Evolutionary conservation across 495 filamentous ascomycete species (phyloP), one percentile per base, ranked within the genome.

Genomic region (Penicillium lagena): DNA sequence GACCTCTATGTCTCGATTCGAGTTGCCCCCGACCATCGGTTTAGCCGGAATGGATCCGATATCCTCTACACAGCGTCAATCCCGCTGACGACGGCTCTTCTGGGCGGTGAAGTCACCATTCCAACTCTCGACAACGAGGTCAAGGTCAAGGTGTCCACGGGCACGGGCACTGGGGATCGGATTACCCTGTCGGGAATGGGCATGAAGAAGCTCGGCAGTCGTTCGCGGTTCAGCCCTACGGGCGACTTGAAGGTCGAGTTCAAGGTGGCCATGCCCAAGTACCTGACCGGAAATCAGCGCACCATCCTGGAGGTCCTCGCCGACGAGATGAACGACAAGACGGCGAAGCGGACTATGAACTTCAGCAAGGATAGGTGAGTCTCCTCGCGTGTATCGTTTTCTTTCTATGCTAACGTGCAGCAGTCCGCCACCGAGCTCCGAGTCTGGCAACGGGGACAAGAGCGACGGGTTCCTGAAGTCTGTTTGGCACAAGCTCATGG

Each of bases 211-310:
- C 67, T 97, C 30, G 64, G 68, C 37, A 65, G 67, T 22, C 68
- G 78, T 9, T 55, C 69, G n/a, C 74, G 77, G 30, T 67, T 67
- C 46, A 64, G 39, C 37, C 66, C 71, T 7, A 66, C 63, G n/a
- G 90, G 90, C 56, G 94, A 98, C 52, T 66, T 97, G 28, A 83
- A 79, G 54, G 89, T 98, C 7, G 94, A 97, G 63, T 97, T 94
- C 73, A 91, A 89, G 70, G 87, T 98, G 11, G 63, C 78, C 28
- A 95, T 96, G 88, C 93, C 93, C 10, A 96, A 94, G 66, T 94
- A 89, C 55, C 71, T 98, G 54, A 88, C 80, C 15, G 71, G 79
- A 14, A 96, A 93, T 64, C 91, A 97, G 70, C 78, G 94, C 31
- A 89, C 85, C 1, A 84, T 98, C 29, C 60, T 96, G 46, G 93